Evolutionary conservation across 2,329 filamentous ascomycete species (phyloP).

Genomic region (Hypoxylon sp.): DNA sequence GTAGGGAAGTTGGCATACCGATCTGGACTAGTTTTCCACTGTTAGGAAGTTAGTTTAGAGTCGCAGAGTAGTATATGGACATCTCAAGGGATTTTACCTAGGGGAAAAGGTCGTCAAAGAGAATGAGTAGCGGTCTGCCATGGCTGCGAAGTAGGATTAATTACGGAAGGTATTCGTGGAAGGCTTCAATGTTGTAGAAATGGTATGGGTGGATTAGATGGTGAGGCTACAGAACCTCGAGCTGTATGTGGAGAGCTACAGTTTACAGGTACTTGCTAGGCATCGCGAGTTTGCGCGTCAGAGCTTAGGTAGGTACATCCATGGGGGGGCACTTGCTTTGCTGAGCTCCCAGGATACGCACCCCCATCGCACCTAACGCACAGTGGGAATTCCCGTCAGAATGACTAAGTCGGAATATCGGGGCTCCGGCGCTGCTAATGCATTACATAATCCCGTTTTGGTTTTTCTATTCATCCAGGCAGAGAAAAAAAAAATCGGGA

Average conservation of each 20-base stretch:
- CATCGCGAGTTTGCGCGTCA: constrained; percentile 51
- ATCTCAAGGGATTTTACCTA: constrained; percentile 74
- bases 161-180: constrained; percentile 22
- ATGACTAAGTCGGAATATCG: constrained; percentile 27
- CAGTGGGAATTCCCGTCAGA: neutral
- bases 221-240: constrained; percentile 43
- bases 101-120: constrained; percentile 99
- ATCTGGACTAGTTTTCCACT: constrained; percentile 99
- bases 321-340: constrained; percentile 6
- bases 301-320: constrained; percentile 35
- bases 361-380: neutral
- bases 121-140: constrained; percentile 99
- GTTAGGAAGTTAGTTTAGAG: constrained; percentile 55
- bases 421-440: constrained; percentile 2
- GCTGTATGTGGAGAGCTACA: constrained; percentile 43
- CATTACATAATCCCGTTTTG: constrained; percentile 21
- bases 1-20: constrained; percentile 66
- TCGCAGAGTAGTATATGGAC: constrained; percentile 52
- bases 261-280: constrained; percentile 44
- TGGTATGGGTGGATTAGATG: constrained; percentile 35
- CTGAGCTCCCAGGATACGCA: constrained; percentile 16
- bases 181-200: constrained; percentile 24
- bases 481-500: neutral
- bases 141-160: constrained; percentile 59
- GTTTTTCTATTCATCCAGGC: neutral